Evolutionary conservation across 768 basidiomycete species (phyloP).

Genomic region (Rhodocollybia butyracea): DNA sequence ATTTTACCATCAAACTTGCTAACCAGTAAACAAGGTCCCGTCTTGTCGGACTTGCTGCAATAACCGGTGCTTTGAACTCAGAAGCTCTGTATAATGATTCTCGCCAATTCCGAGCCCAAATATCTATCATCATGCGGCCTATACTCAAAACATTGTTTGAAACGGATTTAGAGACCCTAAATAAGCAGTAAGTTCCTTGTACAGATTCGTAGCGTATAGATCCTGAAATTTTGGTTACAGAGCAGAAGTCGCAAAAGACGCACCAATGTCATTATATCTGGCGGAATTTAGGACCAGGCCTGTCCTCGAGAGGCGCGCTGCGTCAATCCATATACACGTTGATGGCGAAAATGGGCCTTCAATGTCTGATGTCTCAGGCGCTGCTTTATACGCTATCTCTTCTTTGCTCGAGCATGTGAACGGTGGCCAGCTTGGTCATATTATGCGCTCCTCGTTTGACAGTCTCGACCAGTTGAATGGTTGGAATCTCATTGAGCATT

Average conservation of each 20-base stretch:
- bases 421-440: slow-evolving; percentile 65
- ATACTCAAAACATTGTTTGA: slow-evolving; percentile 67
- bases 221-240: slow-evolving; percentile 31
- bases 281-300: slow-evolving; percentile 84
- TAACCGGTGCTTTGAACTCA: slow-evolving; percentile 78
- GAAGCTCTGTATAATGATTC: slow-evolving; percentile 78
- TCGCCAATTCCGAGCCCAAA: slow-evolving; percentile 69
- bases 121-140: slow-evolving; percentile 65
- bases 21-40: slow-evolving; percentile 54
- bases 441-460: slow-evolving; percentile 72
- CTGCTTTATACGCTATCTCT: slow-evolving; percentile 68
- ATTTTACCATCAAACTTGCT: neutral
- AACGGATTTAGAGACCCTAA: slow-evolving; percentile 53
- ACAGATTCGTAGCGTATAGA: neutral
- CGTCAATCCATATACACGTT: slow-evolving; percentile 85
- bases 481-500: slow-evolving; percentile 71
- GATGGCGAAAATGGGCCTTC: slow-evolving; percentile 88
- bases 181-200: slow-evolving; percentile 58
- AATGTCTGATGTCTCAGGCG: slow-evolving; percentile 66
- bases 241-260: slow-evolving; percentile 58
- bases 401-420: slow-evolving; percentile 74
- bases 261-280: slow-evolving; percentile 74
- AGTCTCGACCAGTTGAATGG: slow-evolving; percentile 56
- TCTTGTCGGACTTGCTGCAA: slow-evolving; percentile 80
- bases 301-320: slow-evolving; percentile 74